A percentile compares a stretch with the other conserved stretches of the same genome.
phyloP scores from a whole-genome alignment of 805 yeast genomes.

The Diddensiella caesifluorescens region DNA sequence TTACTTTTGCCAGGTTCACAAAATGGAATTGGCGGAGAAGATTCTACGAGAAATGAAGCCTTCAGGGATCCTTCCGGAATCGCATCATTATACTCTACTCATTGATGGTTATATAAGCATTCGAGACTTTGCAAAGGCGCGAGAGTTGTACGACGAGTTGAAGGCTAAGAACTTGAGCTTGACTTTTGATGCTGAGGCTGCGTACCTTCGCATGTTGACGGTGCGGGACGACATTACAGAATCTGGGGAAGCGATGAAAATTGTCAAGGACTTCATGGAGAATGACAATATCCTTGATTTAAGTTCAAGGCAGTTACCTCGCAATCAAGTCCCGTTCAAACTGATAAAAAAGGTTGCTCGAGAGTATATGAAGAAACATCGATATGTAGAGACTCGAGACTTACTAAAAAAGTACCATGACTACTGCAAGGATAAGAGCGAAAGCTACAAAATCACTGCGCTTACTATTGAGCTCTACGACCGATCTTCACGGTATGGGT shows the following conservation, averaged over 20 bases:
- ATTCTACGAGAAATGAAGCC: constrained; percentile 26
- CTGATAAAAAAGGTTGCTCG: constrained; percentile 24
- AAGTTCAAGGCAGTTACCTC: constrained; percentile 23
- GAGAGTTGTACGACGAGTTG: constrained; percentile 17
- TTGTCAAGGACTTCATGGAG: constrained; percentile 16
- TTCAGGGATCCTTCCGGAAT: constrained; percentile 12
- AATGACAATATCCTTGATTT: constrained; percentile 25
- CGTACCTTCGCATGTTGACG: constrained; percentile 18
- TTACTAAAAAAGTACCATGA: constrained; percentile 19
- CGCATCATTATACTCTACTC: constrained; percentile 26
- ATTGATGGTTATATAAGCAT: constrained; percentile 18
- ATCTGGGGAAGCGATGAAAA: constrained; percentile 10
- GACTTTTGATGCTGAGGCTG: constrained; percentile 22
- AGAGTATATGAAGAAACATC: constrained; percentile 16
- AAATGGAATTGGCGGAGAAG: constrained; percentile 34
- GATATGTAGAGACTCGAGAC: constrained; percentile 18
- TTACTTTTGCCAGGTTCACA: constrained; percentile 30
- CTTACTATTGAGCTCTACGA: constrained; percentile 3
- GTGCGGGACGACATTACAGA: constrained; percentile 1
- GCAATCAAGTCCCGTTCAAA: constrained; percentile 25
- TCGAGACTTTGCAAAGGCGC: constrained; percentile 16
- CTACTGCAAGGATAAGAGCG: background rate
- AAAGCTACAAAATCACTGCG: background rate
- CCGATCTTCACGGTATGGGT: background rate
- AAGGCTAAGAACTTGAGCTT: constrained; percentile 17